A percentile compares a stretch with the other conserved stretches of the same genome.
These are phyloP conservation scores for Lipomyces anomalus DNA, from an alignment of 805 yeast species.

Conservation along the genomic window DNA sequence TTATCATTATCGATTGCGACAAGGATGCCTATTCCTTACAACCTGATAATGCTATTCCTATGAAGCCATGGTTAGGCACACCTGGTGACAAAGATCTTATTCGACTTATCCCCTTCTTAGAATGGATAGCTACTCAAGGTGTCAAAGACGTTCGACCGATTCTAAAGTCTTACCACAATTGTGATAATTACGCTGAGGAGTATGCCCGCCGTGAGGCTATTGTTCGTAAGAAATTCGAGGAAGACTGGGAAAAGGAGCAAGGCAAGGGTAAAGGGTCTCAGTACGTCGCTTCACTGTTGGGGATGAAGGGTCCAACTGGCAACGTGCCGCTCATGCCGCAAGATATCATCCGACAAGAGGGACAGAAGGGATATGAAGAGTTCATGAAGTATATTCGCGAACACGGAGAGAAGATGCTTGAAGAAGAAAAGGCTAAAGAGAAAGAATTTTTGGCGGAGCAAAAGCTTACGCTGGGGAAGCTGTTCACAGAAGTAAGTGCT, in stretches of 20 bases:
- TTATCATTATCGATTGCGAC: constrained; percentile 72
- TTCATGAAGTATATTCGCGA: constrained; percentile 79
- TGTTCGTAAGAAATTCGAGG: constrained; percentile 57
- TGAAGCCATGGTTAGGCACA: constrained; percentile 80
- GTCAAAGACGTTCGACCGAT: constrained; percentile 87
- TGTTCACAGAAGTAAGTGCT: constrained; percentile 59
- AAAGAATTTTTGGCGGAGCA: constrained; percentile 79
- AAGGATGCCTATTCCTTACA: constrained; percentile 69
- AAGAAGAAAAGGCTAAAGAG: constrained; percentile 43
- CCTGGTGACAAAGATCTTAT: constrained; percentile 72
- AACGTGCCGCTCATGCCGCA: constrained; percentile 61
- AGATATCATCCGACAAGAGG: constrained; percentile 85
- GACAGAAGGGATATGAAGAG: constrained; percentile 79
- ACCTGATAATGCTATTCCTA: constrained; percentile 89
- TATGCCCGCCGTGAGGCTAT: constrained; percentile 70
- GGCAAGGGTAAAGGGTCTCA: constrained; percentile 28
- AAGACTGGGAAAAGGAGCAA: constrained; percentile 40
- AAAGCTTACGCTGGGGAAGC: constrained; percentile 76
- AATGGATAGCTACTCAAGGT: constrained; percentile 84
- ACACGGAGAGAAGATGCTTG: constrained; percentile 54
- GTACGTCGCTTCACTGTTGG: constrained; percentile 7
- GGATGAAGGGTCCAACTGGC: constrained; percentile 39
- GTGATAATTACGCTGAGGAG: constrained; percentile 65
- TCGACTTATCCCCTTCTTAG: constrained; percentile 83
- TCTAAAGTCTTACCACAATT: constrained; percentile 64